Evolutionary conservation across 768 basidiomycete species (phyloP), one percentile per base, ranked within the genome.

Genomic region (Hygrophoropsis aurantiaca): DNA sequence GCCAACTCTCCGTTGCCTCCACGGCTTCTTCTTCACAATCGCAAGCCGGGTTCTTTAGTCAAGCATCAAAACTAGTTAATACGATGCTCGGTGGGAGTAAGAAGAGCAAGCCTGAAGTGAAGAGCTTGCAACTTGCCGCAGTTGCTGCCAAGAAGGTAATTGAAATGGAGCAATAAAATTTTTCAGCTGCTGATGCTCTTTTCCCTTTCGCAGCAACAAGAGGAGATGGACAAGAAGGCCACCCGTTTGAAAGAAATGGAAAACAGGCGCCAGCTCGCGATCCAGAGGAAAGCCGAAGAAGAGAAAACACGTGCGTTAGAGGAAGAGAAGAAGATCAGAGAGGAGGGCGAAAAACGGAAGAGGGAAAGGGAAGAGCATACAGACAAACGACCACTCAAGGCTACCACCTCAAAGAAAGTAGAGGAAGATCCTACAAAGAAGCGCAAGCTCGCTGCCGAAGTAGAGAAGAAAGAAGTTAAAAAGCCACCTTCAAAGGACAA

Each of bases 101-200:
- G 72, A 91, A 89, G 61, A 73, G 62, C 35, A 87, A 87, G 56
- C 73, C 81, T 7, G 86, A 90, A 58, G 80, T 90, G 34, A 93
- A 91, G 72, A 89, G 85, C 40, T 61, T 93, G 24, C 87, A 90
- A 58, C 76, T 85, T 50, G 91, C 93, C 13, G 87, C 90, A 0
- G 79, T 79, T 15, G 89, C 82, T 2, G 91, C 90, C 3, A 94
- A 91, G 73, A 95, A 87, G 85, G 94, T 93, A 15, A n/a, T 72
- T 58, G 9, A 9, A 45, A 23, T 30, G 18, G 1, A 20, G 38
- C 26, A 23, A 26, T 51, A 19, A 45, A 20, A 15, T 25, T 10
- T 25, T 25, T 37, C 16, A 24, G n/a, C 18, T 33, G 20, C 46
- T 53, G 32, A 55, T 49, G 6, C 40, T 42, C 52, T 44, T 11